Conservation (phyloP, 2,329 filamentous ascomycete species). For the Fusarium sp. region DNA sequence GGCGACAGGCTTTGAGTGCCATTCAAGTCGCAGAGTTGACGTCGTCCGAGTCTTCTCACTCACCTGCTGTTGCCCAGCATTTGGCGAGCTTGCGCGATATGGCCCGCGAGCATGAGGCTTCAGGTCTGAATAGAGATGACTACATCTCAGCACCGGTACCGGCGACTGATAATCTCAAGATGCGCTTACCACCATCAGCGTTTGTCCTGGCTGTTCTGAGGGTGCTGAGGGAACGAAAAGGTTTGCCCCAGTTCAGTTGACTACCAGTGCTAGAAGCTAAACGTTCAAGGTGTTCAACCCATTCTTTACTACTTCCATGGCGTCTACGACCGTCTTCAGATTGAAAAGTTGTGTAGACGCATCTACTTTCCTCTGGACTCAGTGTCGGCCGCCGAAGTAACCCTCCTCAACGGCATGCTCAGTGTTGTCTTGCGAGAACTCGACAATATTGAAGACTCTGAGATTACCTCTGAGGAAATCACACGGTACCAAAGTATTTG, state of each 20-base stretch:
- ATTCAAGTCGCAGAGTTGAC: neutral
- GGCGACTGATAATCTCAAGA: neutral
- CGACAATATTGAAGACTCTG: neutral
- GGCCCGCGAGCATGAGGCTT: neutral
- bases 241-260: neutral
- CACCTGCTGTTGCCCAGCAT: neutral
- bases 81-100: neutral
- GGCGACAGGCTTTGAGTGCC: neutral
- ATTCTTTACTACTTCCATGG: neutral
- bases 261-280: neutral
- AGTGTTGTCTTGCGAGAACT: neutral
- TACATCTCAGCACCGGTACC: neutral
- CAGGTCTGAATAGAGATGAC: neutral
- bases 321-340: neutral
- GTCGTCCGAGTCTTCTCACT: neutral
- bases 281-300: neutral
- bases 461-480: neutral
- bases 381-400: neutral
- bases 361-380: neutral
- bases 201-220: neutral
- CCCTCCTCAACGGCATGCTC: neutral
- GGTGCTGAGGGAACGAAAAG: neutral
- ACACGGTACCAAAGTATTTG: neutral
- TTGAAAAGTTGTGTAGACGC: neutral
- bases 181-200: neutral